Percentiles rank a stretch among this genome's conserved stretches.
Conservation (phyloP, 305 asterid genomes). For the Fraxinus velutina region DNA sequence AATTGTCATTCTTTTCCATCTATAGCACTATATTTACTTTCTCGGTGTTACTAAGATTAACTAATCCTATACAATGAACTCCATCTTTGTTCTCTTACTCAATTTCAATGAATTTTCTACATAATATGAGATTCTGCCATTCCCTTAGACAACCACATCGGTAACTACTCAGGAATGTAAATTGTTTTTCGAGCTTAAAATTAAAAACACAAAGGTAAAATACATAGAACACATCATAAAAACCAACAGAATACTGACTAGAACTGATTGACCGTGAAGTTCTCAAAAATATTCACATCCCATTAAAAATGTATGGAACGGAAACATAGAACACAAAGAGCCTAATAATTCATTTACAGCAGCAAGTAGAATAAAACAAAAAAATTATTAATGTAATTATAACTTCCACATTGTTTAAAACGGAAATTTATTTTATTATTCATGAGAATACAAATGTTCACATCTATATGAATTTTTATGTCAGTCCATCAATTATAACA, state of each 20-base stretch:
- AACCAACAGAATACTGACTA: neutral
- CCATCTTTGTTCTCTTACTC: neutral
- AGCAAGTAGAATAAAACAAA: neutral
- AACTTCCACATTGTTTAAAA: neutral
- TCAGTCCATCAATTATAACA: slow-evolving; percentile 15
- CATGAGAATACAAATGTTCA: neutral
- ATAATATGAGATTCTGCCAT: neutral
- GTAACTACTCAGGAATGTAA: neutral
- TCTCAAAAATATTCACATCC: neutral
- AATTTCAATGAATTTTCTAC: neutral
- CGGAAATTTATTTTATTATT: neutral
- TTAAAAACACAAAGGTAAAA: slow-evolving; percentile 1
- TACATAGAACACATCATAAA: neutral
- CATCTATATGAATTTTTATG: neutral
- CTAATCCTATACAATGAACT: neutral
- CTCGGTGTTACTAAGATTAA: neutral
- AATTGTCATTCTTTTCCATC: neutral
- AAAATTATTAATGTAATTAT: neutral
- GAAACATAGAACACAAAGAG: neutral
- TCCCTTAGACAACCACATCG: neutral
- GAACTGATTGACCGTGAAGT: neutral
- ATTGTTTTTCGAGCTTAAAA: neutral
- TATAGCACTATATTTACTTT: neutral
- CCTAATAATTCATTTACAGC: neutral
- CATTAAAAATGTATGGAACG: neutral